These are phyloP conservation scores for Pecoramyces ruminantium DNA, from an alignment of 192 early-diverging fungal species.

Conservation along the genomic window DNA sequence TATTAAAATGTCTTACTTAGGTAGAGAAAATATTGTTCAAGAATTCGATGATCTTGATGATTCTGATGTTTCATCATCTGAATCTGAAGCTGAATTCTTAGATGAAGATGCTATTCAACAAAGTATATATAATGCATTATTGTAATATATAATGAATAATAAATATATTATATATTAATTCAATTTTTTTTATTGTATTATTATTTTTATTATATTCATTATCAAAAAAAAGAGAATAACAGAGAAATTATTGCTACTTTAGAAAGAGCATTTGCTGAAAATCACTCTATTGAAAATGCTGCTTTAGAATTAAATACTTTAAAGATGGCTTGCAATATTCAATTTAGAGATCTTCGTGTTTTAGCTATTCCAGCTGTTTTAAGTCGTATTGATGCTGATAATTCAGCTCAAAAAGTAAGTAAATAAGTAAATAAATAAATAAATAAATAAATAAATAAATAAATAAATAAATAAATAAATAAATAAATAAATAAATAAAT, in stretches of 20 bases:
- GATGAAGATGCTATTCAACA: constrained; percentile 13
- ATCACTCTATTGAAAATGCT: constrained; percentile 54
- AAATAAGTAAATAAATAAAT: too few species aligned
- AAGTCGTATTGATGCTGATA: constrained; percentile 29
- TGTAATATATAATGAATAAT: too few species aligned
- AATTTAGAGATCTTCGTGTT: constrained; percentile 57
- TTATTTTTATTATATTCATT: too few species aligned
- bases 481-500: too few species aligned
- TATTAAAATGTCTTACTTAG: constrained; percentile 29
- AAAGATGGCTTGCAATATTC: constrained; percentile 70
- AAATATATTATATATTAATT: too few species aligned
- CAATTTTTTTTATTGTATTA: too few species aligned
- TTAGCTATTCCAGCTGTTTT: constrained; percentile 58
- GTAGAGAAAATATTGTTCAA: constrained; percentile 5
- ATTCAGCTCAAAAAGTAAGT: constrained; percentile 4
- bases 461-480: too few species aligned
- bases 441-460: too few species aligned
- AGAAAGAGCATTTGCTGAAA: constrained; percentile 61
- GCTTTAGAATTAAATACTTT: constrained; percentile 71
- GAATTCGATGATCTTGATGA: constrained; percentile 9
- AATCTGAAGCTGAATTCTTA: constrained; percentile 21
- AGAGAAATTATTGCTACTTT: constrained; percentile 55
- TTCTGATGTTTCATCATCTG: constrained; percentile 21
- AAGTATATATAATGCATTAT: too few species aligned
- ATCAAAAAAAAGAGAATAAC: constrained; percentile 21